Base-by-base conservation (phyloP, 495 filamentous ascomycete species). In the Aspergillus diversus region DNA sequence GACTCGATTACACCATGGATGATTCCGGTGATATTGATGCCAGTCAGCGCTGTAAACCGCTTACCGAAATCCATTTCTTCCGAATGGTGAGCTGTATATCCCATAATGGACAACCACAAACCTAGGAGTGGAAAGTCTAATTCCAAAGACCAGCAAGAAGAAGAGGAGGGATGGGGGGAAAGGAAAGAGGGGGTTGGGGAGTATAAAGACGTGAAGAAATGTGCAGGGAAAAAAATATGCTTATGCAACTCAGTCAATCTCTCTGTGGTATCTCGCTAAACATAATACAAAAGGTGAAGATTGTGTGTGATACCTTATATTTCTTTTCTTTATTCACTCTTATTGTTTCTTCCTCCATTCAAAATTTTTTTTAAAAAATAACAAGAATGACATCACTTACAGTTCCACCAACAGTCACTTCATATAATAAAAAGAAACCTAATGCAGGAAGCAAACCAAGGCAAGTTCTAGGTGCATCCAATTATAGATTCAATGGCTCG, bases 1-100 rank as follows among this genome's bases (percentile, higher is more conserved):
- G 50, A 42, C 16, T 60, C 63, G 17, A 64, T 31, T 2, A 65
- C 63, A 21, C 57, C 53, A 55, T 60, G 51, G 12, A 65, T 57
- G 32, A 65, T 51, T 13, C 35, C 33, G 3, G 62, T 60, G 33
- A 64, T 49, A 39, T 61, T 55, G 16, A 46, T 15, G n/a, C 59
- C 50, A 16, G 59, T 61, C 7, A 61, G 59, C 39, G 55, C 50
- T 27, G 59, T 33, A 27, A 61, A 55, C 5, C 59, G 51, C 59
- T 47, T 55, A 7, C 27, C 15, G 3, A 61, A n/a, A 21, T 55
- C 59, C 59, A 61, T 61, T 1, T 31, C 47, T n/a, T 50, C 16
- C 11, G 4, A 17, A 8, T 6, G n/a, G 21, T n/a, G 16, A 17
- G 47, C 16, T 9, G 5, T 17, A 5, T 50, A n/a, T 4, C 5